Evolutionary conservation across 1,284 basidiomycete species (phyloP).

Genomic region (Leccinum ponderosum): DNA sequence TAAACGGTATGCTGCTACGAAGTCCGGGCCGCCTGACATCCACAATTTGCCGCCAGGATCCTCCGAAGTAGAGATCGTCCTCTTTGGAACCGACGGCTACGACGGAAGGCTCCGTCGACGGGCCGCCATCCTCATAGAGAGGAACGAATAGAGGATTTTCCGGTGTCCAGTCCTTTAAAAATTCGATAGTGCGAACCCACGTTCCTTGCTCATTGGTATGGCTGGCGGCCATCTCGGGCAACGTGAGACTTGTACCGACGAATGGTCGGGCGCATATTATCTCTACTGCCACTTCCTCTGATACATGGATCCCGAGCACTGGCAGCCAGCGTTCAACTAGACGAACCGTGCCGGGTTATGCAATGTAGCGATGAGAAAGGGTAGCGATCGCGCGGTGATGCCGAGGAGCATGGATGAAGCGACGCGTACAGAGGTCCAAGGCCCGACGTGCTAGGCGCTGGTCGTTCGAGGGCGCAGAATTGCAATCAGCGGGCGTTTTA

Average conservation of each 20-base stretch:
- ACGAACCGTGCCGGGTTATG: slow-evolving; percentile 83
- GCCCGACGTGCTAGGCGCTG: slow-evolving; percentile 57
- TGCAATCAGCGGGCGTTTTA: slow-evolving; percentile 26
- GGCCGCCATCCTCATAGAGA: slow-evolving; percentile 47
- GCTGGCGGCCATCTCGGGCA: slow-evolving; percentile 22
- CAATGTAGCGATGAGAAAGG: slow-evolving; percentile 77
- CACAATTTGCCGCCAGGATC: slow-evolving; percentile 79
- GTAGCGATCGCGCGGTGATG: slow-evolving; percentile 87
- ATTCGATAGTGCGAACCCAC: slow-evolving; percentile 81
- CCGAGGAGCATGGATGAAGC: slow-evolving; percentile 77
- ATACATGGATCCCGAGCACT: slow-evolving; percentile 65
- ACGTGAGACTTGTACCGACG: slow-evolving; percentile 32
- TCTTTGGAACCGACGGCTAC: slow-evolving; percentile 35
- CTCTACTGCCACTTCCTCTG: slow-evolving; percentile 76
- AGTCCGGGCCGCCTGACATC: slow-evolving; percentile 66
- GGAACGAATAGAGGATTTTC: slow-evolving; percentile 64
- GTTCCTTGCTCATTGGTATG: slow-evolving; percentile 68
- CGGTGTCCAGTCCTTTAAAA: slow-evolving; percentile 87
- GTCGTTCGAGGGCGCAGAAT: slow-evolving; percentile 15
- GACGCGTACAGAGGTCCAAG: slow-evolving; percentile 58
- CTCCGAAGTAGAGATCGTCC: slow-evolving; percentile 75
- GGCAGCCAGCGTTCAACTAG: slow-evolving; percentile 90
- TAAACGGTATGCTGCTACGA: slow-evolving; percentile 71
- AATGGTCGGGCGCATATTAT: slow-evolving; percentile 77
- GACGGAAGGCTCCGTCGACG: slow-evolving; percentile 16